Evolutionary conservation across 192 early-diverging fungal species (phyloP).

Genomic region (Gaertneriomyces sp.): DNA sequence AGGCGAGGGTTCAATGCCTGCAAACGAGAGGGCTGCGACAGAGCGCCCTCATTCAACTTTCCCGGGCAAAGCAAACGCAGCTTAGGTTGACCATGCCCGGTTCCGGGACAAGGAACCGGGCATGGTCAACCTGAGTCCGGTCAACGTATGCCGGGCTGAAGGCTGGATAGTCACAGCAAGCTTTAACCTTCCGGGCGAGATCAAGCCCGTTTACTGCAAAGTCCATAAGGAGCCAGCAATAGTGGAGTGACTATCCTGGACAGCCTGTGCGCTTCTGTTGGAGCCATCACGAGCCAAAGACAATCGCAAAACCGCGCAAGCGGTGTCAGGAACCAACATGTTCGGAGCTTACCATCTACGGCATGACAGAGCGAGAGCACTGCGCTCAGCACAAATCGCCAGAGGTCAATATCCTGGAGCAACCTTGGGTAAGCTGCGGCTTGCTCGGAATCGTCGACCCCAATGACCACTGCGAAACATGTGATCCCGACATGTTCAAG

Average conservation of each 20-base stretch:
- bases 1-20: too few relatives aligned
- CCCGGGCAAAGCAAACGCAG: neutral
- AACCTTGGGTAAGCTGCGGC: neutral
- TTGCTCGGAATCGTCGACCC: constrained; percentile 1
- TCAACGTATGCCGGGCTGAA: neutral
- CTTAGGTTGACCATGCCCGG: constrained; percentile 1
- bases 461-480: constrained; percentile 2
- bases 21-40: neutral
- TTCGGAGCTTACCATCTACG: neutral
- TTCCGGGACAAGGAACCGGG: constrained; percentile 4
- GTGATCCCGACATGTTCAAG: constrained; percentile 5
- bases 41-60: constrained; percentile 2
- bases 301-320: neutral
- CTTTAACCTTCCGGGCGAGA: neutral
- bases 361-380: neutral
- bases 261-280: neutral
- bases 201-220: neutral
- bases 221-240: neutral
- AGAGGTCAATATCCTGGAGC: neutral
- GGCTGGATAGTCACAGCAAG: neutral
- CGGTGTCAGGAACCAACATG: neutral
- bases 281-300: neutral
- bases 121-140: neutral
- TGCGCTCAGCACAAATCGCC: neutral
- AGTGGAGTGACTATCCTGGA: neutral